Evolutionary conservation across 2,329 filamentous ascomycete genomes (phyloP).

Genomic region (Ceratocystis destructans): DNA sequence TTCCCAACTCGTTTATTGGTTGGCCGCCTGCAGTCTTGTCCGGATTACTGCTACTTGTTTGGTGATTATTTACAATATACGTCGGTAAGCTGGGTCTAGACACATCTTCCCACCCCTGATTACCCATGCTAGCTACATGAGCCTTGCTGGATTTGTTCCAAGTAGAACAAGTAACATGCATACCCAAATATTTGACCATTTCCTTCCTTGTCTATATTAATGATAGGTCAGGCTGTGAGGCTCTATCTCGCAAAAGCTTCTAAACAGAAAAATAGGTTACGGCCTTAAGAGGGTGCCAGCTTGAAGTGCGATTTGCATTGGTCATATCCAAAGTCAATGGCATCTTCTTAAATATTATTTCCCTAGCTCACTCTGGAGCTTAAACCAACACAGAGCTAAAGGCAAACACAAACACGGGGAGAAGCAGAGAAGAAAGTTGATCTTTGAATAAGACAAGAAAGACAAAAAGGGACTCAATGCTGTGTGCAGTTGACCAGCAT

Average conservation of each 20-base stretch:
- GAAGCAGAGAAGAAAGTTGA: not conserved
- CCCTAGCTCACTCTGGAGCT: not conserved
- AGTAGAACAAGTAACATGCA: not conserved
- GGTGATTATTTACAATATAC: not conserved
- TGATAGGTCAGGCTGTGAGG: not conserved
- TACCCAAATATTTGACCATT: not conserved
- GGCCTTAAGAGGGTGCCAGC: not conserved
- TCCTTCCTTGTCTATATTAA: not conserved
- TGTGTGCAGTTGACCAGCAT: not conserved
- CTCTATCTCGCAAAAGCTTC: not conserved
- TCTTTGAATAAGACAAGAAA: not conserved
- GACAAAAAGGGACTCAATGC: not conserved
- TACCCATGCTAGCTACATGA: not conserved
- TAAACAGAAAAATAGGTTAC: not conserved
- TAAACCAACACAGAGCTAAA: not conserved
- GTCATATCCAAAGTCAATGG: not conserved
- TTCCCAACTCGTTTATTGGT: not conserved
- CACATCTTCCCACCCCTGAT: not conserved
- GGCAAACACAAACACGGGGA: not conserved
- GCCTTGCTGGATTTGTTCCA: not conserved
- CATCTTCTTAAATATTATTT: not conserved
- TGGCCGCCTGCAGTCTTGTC: not conserved
- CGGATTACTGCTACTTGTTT: not conserved
- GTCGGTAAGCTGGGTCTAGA: not conserved
- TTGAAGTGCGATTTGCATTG: not conserved